Percentiles rank a stretch among this genome's conserved stretches.
Evolutionary conservation across 306 rosid genomes (phyloP).

Genomic region (Medicago lupulina): DNA sequence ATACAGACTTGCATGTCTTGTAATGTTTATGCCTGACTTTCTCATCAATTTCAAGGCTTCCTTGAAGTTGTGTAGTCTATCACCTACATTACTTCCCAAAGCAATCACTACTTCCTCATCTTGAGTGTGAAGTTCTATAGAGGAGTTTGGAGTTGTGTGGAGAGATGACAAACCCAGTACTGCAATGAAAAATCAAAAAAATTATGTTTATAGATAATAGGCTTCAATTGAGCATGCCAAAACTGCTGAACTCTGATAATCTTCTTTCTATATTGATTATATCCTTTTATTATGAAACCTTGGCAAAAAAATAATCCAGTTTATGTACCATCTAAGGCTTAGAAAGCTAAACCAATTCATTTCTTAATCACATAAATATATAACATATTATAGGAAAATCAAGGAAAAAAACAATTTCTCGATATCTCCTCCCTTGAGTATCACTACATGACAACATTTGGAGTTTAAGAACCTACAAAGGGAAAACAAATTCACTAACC

Average conservation of each 20-base stretch:
- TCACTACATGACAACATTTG: constrained; percentile 1
- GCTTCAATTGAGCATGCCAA: constrained; percentile 11
- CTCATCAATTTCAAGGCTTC: constrained; percentile 81
- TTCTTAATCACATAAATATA: constrained; percentile 3
- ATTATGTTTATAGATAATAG: constrained; percentile 7
- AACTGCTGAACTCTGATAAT: constrained; percentile 12
- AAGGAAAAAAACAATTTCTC: neutral
- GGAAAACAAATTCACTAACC: constrained; percentile 14
- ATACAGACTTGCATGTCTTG: constrained; percentile 83
- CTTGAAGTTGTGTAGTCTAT: constrained; percentile 75
- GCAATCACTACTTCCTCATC: constrained; percentile 95
- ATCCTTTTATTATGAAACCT: constrained; percentile 20
- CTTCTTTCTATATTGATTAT: constrained; percentile 6
- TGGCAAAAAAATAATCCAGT: neutral
- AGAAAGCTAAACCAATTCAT: constrained; percentile 11
- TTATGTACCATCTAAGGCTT: constrained; percentile 14
- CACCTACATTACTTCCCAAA: constrained; percentile 88
- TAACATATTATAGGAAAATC: neutral
- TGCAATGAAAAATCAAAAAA: constrained; percentile 48
- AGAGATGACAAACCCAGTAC: constrained; percentile 48
- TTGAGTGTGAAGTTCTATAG: constrained; percentile 64
- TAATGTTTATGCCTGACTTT: constrained; percentile 66
- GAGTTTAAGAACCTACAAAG: constrained; percentile 16
- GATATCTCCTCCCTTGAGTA: neutral
- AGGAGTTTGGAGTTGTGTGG: constrained; percentile 53